Base-by-base conservation (phyloP, 345 rosid genomes). In the Crucihimalaya himalaica region DNA sequence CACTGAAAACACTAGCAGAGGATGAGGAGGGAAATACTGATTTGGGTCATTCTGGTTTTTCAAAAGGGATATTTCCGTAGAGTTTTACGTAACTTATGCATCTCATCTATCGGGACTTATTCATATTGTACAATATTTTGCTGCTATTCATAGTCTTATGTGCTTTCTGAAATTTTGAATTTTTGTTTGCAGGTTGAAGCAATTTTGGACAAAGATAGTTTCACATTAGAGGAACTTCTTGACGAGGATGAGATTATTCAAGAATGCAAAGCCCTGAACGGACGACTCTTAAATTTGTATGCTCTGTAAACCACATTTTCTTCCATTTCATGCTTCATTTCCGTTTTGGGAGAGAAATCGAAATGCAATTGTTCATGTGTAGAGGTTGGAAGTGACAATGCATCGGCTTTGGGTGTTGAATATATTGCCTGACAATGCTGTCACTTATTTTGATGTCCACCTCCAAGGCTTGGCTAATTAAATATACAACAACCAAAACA, bases 191-290 rank as follows among this genome's bases (percentile, higher is more conserved):
- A 93, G 98, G 94, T 93, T 85, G 98, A 93, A 82, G 68, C 94
- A 52, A 86, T 93, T 81, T 83, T 93, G 84, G 98, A 93, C 56
- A 93, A 90, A 83, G 96, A 86, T 8, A 82, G 82, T 68, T 90
- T 85, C 76, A 86, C 97, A 27, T 54, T 93, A 81, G 96, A 93
- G 73, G 98, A 93, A 83, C 96, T 93, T 82, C 93, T 93, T 62
- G 94, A 90, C 19, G 98, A 93, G 85, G 98, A 90, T 82, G 98
- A 93, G 78, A 85, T 93, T 34, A 93, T 93, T 81, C 98, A 93
- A 82, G 98, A 93, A 80, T 93, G 98, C 96, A 93, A 93, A 82
- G 87, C 94, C 37, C 80, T 90, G 21, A 90, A 93, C 42, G 87
- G 89, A 25, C 93, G 96, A 50, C 97, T 93, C 71, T 85, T 93